phyloP scores from a whole-genome alignment of 2,329 filamentous ascomycete species.

The Colletotrichum sp. region DNA sequence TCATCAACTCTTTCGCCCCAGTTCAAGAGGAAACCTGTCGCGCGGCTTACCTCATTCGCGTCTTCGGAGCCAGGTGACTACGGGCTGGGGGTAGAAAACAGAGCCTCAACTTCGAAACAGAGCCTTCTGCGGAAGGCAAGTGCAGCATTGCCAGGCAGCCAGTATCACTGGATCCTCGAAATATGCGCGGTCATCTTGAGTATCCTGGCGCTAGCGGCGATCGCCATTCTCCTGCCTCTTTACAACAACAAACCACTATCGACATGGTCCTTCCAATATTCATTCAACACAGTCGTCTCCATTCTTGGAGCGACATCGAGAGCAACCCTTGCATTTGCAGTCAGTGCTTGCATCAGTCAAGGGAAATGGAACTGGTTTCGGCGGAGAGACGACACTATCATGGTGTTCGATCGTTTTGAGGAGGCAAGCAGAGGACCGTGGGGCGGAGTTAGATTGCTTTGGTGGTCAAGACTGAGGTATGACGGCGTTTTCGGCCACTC shows the following conservation, averaged over 20 bases:
- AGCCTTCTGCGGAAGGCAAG: background rate
- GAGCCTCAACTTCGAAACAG: background rate
- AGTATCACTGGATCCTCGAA: background rate
- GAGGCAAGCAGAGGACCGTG: background rate
- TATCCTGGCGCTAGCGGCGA: background rate
- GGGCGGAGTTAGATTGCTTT: background rate
- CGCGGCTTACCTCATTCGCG: background rate
- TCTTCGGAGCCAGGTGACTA: background rate
- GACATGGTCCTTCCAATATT: background rate
- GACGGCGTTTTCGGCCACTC: too few species aligned
- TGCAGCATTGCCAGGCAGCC: background rate
- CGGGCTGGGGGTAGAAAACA: background rate
- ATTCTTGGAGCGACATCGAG: background rate
- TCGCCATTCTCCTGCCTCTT: background rate
- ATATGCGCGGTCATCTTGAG: background rate
- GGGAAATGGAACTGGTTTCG: conserved; percentile 1
- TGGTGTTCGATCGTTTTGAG: background rate
- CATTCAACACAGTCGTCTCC: background rate
- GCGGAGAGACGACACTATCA: background rate
- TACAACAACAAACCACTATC: background rate
- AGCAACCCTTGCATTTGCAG: background rate
- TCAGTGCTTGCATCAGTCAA: background rate
- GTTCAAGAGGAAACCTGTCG: background rate
- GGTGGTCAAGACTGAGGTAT: background rate
- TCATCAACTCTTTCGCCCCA: background rate